Conservation (phyloP, 108 stramenopile genomes). For the Mayamaea pseudoterrestris region DNA sequence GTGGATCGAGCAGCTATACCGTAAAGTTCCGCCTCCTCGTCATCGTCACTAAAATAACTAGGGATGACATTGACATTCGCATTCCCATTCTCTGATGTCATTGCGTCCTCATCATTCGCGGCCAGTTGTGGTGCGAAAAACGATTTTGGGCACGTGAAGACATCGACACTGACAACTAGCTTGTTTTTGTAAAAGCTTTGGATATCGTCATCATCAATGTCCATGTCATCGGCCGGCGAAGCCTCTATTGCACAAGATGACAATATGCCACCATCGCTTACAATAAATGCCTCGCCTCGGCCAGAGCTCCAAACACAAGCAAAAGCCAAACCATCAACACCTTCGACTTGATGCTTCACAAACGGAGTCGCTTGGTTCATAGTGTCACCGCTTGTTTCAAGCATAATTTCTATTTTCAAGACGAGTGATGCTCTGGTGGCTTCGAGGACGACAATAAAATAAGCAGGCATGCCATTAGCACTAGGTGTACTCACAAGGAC, state of each 20-base stretch:
- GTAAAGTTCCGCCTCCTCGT: constrained; percentile 1
- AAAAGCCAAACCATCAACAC: constrained; percentile 15
- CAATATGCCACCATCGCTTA: constrained; percentile 10
- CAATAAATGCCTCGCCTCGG: constrained; percentile 22
- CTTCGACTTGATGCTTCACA: neutral
- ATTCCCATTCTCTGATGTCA: constrained; percentile 12
- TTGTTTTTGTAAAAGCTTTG: constrained; percentile 27
- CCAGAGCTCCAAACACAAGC: constrained; percentile 47
- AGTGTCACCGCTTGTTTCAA: too few relatives aligned
- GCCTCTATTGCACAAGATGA: neutral
- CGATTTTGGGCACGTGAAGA: constrained; percentile 22
- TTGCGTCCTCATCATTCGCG: neutral
- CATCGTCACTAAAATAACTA: constrained; percentile 1
- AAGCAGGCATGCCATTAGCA: too few relatives aligned
- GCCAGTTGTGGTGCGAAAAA: neutral
- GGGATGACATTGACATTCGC: neutral
- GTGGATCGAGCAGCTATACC: too few relatives aligned
- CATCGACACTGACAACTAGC: constrained; percentile 38
- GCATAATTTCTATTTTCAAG: too few relatives aligned
- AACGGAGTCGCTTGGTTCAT: too few relatives aligned
- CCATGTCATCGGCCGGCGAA: constrained; percentile 19
- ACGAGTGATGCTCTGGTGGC: neutral
- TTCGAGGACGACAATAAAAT: neutral
- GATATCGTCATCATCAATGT: constrained; percentile 22
- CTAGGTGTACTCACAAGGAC: neutral